A percentile compares a stretch with the other conserved stretches of the same genome.
These are phyloP conservation scores for Kazachstania bromeliacearum DNA, from an alignment of 805 yeast genomes.

Conservation along the genomic window DNA sequence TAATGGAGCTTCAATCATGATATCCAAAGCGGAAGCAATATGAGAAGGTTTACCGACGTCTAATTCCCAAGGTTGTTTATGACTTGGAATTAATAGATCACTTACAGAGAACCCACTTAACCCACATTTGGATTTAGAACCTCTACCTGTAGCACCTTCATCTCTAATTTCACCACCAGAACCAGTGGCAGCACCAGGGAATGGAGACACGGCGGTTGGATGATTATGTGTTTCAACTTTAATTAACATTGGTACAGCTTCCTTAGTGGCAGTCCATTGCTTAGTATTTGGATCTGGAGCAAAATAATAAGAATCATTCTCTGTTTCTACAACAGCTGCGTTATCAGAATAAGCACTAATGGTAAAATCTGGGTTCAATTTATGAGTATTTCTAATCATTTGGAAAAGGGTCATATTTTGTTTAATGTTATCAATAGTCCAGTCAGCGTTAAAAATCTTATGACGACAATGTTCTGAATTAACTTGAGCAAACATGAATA, in stretches of 20 bases:
- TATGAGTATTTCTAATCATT: constrained; percentile 93
- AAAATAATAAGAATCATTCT: constrained; percentile 58
- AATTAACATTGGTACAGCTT: constrained; percentile 77
- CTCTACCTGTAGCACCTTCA: constrained; percentile 99
- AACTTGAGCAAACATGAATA: constrained; percentile 98
- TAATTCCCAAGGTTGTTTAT: constrained; percentile 91
- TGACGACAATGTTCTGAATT: constrained; percentile 99
- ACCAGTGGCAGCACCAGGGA: constrained; percentile 99
- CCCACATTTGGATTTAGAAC: constrained; percentile 95
- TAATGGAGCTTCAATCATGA: constrained; percentile 94
- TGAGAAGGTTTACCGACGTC: constrained; percentile 85
- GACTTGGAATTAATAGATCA: constrained; percentile 77
- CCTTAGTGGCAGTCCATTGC: constrained; percentile 66
- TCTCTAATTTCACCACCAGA: constrained; percentile 99
- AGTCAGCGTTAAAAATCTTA: constrained; percentile 95
- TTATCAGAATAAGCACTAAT: constrained; percentile 93
- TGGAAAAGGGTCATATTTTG: constrained; percentile 73
- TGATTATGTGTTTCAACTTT: constrained; percentile 99
- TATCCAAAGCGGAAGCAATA: constrained; percentile 85
- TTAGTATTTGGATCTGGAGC: constrained; percentile 69
- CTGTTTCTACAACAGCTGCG: constrained; percentile 73
- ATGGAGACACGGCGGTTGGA: constrained; percentile 98
- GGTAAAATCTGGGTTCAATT: constrained; percentile 68
- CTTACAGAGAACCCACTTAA: constrained; percentile 87
- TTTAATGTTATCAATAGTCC: constrained; percentile 83